Evolutionary conservation across 768 basidiomycete species (phyloP).

Genomic region (Rhizopogon rudus): DNA sequence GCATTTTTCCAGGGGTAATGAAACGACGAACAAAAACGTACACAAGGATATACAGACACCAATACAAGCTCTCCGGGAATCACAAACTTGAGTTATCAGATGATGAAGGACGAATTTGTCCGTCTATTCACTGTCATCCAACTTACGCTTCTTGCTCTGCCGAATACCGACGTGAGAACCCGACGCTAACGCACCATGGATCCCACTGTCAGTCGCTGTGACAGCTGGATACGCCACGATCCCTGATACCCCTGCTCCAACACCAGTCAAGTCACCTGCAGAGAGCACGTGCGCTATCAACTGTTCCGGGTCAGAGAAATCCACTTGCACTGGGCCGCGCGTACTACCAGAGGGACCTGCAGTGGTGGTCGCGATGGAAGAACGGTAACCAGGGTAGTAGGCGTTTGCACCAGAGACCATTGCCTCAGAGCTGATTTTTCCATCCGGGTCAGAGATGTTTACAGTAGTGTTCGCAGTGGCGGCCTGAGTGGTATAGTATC

Average conservation of each 20-base stretch:
- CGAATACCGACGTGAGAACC: constrained; percentile 1
- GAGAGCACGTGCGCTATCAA: background rate
- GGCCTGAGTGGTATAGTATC: background rate
- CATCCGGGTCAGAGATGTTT: background rate
- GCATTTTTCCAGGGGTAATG: too few species aligned
- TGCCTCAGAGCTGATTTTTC: background rate
- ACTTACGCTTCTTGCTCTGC: constrained; percentile 18
- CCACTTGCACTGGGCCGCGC: too few species aligned
- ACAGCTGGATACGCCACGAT: background rate
- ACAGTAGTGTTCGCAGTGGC: too few species aligned
- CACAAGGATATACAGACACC: background rate
- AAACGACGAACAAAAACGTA: background rate
- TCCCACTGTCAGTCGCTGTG: background rate
- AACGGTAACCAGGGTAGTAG: background rate
- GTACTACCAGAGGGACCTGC: background rate
- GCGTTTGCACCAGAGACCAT: background rate
- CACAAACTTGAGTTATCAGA: background rate
- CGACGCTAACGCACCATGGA: background rate
- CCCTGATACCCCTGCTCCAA: background rate
- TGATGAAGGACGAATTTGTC: background rate
- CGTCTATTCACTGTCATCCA: constrained; percentile 8
- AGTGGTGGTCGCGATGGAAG: background rate
- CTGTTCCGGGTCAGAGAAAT: background rate
- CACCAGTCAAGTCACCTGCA: background rate
- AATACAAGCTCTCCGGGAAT: background rate